Percentiles rank a stretch among this genome's conserved stretches.
These are phyloP conservation scores for Ophiostoma ips DNA, from an alignment of 2,329 filamentous ascomycete genomes.

Conservation along the genomic window DNA sequence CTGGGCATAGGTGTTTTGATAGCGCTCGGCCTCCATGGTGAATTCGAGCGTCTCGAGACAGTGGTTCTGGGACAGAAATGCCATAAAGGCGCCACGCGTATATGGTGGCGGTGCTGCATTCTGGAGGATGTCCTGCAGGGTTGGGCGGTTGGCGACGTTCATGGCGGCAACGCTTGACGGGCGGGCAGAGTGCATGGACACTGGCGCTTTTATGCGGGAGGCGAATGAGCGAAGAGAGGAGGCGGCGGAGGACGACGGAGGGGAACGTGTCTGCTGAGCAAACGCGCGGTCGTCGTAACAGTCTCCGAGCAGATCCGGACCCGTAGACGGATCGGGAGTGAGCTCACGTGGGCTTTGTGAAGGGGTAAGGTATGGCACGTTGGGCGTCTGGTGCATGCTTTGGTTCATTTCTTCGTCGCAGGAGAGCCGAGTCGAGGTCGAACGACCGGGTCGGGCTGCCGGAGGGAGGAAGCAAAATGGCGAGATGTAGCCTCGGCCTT, in stretches of 20 bases:
- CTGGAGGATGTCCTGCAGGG: constrained; percentile 73
- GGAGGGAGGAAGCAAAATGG: background rate
- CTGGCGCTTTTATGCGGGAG: constrained; percentile 8
- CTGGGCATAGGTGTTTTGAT: constrained; percentile 46
- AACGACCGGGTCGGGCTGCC: background rate
- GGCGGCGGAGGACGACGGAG: constrained; percentile 2
- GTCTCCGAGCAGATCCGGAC: constrained; percentile 17
- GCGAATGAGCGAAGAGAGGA: background rate
- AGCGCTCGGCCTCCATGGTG: constrained; percentile 83
- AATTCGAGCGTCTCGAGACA: constrained; percentile 95
- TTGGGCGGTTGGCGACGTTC: constrained; percentile 39
- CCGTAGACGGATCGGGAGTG: constrained; percentile 30
- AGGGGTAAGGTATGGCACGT: constrained; percentile 26
- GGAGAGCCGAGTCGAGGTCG: background rate
- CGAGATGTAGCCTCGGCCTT: background rate
- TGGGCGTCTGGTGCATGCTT: constrained; percentile 28
- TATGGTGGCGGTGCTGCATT: constrained; percentile 79
- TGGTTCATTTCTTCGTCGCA: constrained; percentile 12
- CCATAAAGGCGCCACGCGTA: constrained; percentile 87
- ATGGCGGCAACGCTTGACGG: constrained; percentile 34
- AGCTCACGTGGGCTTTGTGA: constrained; percentile 24
- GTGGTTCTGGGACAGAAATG: constrained; percentile 91
- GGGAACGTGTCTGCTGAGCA: constrained; percentile 1
- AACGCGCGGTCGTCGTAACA: background rate
- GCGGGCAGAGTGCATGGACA: constrained; percentile 32